phyloP scores from a whole-genome alignment of 306 rosid genomes.

The Delonix regia region DNA sequence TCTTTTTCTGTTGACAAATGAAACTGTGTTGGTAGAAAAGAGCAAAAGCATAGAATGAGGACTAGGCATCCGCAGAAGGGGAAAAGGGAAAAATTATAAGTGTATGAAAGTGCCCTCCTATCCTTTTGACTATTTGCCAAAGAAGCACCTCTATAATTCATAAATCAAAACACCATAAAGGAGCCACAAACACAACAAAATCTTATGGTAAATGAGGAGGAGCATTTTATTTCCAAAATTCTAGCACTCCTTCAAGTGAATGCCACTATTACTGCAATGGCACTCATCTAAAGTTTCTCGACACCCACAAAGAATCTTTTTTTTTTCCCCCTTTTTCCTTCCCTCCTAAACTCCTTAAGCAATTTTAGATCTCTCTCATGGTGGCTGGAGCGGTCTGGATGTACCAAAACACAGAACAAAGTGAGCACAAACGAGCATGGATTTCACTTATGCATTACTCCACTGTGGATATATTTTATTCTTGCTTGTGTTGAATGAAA shows the following conservation, averaged over 20 bases:
- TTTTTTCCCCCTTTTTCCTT: not conserved
- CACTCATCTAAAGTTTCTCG: not conserved
- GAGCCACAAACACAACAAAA: not conserved
- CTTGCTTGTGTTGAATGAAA: slow-evolving; percentile 12
- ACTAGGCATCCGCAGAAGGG: not conserved
- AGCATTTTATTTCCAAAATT: not conserved
- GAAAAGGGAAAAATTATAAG: not conserved
- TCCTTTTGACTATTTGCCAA: not conserved
- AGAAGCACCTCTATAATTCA: not conserved
- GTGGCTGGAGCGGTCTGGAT: not conserved
- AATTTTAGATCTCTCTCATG: not conserved
- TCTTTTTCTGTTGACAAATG: not conserved
- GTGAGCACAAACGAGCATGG: too few relatives aligned
- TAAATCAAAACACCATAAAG: not conserved
- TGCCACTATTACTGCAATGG: not conserved
- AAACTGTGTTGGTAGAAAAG: not conserved
- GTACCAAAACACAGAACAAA: too few relatives aligned
- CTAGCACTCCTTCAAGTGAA: not conserved
- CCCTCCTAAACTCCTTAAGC: not conserved
- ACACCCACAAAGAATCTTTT: not conserved
- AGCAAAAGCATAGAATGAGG: not conserved
- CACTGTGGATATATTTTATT: too few relatives aligned
- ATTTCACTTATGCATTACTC: too few relatives aligned
- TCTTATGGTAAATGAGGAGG: not conserved
- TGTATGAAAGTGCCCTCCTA: not conserved